Percentiles rank a stretch among this genome's conserved stretches.
These are phyloP conservation scores for Naganishia onofrii DNA, from an alignment of 768 basidiomycete species.

Conservation along the genomic window DNA sequence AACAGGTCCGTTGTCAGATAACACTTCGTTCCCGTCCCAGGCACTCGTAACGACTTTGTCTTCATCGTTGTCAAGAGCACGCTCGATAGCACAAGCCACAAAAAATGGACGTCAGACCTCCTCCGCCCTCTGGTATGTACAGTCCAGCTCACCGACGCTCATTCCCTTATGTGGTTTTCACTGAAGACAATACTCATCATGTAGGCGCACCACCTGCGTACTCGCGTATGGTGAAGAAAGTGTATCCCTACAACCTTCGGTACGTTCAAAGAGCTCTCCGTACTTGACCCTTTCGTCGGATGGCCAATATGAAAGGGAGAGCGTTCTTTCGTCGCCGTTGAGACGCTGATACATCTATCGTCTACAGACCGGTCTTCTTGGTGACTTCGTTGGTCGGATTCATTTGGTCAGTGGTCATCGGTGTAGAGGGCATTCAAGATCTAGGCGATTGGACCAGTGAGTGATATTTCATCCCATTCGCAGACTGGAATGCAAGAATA, in stretches of 20 bases:
- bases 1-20: background rate
- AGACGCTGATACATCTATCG: background rate
- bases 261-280: background rate
- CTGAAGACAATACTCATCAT: background rate
- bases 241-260: constrained; percentile 22
- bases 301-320: background rate
- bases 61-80: background rate
- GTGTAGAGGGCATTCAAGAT: constrained; percentile 36
- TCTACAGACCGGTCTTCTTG: constrained; percentile 31
- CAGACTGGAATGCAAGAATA: background rate
- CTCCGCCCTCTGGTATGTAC: constrained; percentile 11
- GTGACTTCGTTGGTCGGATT: constrained; percentile 39
- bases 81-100: background rate
- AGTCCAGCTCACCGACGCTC: background rate
- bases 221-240: constrained; percentile 11
- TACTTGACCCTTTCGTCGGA: background rate
- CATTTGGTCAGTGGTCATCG: constrained; percentile 42
- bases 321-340: background rate
- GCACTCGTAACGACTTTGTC: no score
- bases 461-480: constrained; percentile 12
- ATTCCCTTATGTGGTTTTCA: background rate
- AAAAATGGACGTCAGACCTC: constrained; percentile 18
- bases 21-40: no score
- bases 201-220: constrained; percentile 9
- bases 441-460: constrained; percentile 29